Base-by-base conservation (phyloP, 208 protist genomes). In the Trypanosoma cruzi region DNA sequence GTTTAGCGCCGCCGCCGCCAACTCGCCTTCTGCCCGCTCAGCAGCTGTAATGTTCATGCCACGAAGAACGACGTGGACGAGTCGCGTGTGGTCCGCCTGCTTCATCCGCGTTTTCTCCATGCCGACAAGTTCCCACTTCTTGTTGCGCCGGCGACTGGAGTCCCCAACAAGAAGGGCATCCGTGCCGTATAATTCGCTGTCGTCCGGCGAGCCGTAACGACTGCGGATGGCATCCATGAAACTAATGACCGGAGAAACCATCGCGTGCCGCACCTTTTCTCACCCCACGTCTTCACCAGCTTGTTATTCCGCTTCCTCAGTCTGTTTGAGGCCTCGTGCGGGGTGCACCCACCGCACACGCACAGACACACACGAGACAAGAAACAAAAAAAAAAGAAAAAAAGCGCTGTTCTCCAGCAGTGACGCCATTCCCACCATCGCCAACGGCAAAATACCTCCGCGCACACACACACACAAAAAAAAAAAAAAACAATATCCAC, bases 51-150 rank as follows among this genome's bases (percentile, higher is more conserved):
- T 85, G 59, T 64, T 73, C 53, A 75, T 79, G 53, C 79, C 54
- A 22, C 80, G 82, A 34, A 96, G 79, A 46, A 90, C 83, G 26
- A 94, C 84, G 28, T 92, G 77, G 7, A 81, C 62, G 13, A 96
- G 80, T 1, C 62, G 54, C 61, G 87, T 66, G 68, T 90, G 89
- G 24, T 78, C 68, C 20, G 73, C 74, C 72, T 96, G 91, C 62
- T 81, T 77, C 53, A 44, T 42, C 10, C 85, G 76, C 0, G 86
- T 84, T 60, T 90, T 73, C 49, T 92, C 86, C 73, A 90, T 91
- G 24, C 91, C 91, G 0, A 96, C 87, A 53, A 96, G 81, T 46
- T 90, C 83, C 91, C 91, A 96, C 53, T 79, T 90, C 31, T 88
- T 88, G 66, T 89, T 85, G 20, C 68, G 62, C 24, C 55, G 68